Percentiles rank a stretch among this genome's conserved stretches.
phyloP scores from a whole-genome alignment of 2,329 filamentous ascomycete species.

The Penicillium sp. region DNA sequence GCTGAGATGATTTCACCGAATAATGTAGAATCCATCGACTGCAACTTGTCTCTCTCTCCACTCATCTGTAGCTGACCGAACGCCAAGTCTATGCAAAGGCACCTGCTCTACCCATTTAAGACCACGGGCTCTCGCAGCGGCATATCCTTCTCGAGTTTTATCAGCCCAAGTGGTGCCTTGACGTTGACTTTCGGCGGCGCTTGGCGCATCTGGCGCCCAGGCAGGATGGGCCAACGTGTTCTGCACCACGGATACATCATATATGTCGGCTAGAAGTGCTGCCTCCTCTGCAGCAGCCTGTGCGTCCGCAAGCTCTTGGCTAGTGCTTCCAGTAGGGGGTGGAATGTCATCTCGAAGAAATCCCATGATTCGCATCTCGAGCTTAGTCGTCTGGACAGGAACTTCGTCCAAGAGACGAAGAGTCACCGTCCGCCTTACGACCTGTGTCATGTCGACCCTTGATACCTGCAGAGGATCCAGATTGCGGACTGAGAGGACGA shows the following conservation, averaged over 20 bases:
- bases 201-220: constrained; percentile 36
- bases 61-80: constrained; percentile 48
- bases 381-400: constrained; percentile 29
- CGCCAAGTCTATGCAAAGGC: constrained; percentile 58
- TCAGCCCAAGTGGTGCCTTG: constrained; percentile 41
- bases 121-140: constrained; percentile 49
- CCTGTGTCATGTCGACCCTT: constrained; percentile 47
- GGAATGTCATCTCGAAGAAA: constrained; percentile 49
- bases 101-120: constrained; percentile 58
- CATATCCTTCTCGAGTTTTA: constrained; percentile 47
- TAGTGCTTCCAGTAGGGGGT: constrained; percentile 13
- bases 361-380: constrained; percentile 61
- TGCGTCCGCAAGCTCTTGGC: constrained; percentile 33
- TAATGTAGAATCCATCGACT: constrained; percentile 41
- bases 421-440: constrained; percentile 50
- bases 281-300: constrained; percentile 35
- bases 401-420: constrained; percentile 31
- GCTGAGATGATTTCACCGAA: constrained; percentile 16
- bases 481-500: constrained; percentile 53
- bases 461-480: constrained; percentile 50
- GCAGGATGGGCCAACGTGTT: constrained; percentile 38
- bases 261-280: constrained; percentile 38
- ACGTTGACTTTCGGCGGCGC: constrained; percentile 6
- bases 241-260: constrained; percentile 39
- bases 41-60: constrained; percentile 47